These are phyloP conservation scores for Aspergillus sparsus DNA, from an alignment of 495 filamentous ascomycete genomes.

Conservation along the genomic window DNA sequence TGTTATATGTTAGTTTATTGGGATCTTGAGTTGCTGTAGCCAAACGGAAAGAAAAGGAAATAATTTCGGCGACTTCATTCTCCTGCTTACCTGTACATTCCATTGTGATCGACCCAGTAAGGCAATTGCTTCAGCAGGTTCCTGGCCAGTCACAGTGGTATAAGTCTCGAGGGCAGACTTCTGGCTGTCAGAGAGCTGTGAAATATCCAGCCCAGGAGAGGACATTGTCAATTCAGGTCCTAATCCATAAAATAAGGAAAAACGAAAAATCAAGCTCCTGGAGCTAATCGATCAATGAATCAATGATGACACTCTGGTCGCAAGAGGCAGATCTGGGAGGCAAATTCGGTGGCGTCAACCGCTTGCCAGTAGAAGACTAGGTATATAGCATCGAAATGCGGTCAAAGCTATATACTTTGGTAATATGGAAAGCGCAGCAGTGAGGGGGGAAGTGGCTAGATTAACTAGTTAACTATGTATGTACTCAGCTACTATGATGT, in stretches of 20 bases:
- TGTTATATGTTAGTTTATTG: slow-evolving; percentile 4
- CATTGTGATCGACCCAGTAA: slow-evolving; percentile 84
- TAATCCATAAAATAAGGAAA: slow-evolving; percentile 23
- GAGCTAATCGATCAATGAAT: not conserved
- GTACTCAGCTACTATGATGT: slow-evolving; percentile 13
- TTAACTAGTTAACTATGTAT: no score
- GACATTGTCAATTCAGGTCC: slow-evolving; percentile 38
- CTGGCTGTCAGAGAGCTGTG: slow-evolving; percentile 71
- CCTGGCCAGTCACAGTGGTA: slow-evolving; percentile 83
- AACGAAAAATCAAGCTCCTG: not conserved
- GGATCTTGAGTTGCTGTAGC: not conserved
- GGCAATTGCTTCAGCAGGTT: slow-evolving; percentile 72
- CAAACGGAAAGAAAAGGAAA: no score
- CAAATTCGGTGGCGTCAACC: no score
- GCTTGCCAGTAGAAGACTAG: no score
- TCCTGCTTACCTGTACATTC: slow-evolving; percentile 77
- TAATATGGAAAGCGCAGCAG: not conserved
- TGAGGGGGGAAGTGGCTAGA: not conserved
- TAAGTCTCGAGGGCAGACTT: slow-evolving; percentile 83
- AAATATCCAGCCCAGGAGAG: slow-evolving; percentile 57
- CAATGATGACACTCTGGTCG: not conserved
- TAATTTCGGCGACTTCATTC: not conserved
- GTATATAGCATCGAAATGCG: no score
- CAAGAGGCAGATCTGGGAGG: not conserved
- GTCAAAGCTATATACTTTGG: no score